A percentile compares a stretch with the other conserved stretches of the same genome.
Evolutionary conservation across 306 rosid genomes (phyloP).

Genomic region (Sophora flavescens): DNA sequence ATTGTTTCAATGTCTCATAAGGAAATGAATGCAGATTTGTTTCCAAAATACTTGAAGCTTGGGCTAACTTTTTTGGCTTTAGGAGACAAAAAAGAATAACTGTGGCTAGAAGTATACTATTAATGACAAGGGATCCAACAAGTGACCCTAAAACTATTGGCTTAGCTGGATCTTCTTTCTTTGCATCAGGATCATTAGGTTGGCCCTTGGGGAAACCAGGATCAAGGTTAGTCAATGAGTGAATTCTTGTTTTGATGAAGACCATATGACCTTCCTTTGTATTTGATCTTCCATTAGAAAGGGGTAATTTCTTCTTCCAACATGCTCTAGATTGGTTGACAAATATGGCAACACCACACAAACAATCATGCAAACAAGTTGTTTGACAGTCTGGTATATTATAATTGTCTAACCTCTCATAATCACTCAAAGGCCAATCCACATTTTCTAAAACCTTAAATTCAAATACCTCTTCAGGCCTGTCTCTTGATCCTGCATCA

Average conservation of each 20-base stretch:
- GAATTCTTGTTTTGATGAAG: slow-evolving; percentile 44
- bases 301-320: slow-evolving; percentile 55
- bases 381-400: slow-evolving; percentile 31
- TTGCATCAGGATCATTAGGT: not conserved
- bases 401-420: slow-evolving; percentile 45
- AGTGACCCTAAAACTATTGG: slow-evolving; percentile 44
- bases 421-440: slow-evolving; percentile 50
- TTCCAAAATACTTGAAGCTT: slow-evolving; percentile 41
- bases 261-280: not conserved
- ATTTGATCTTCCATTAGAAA: slow-evolving; percentile 49
- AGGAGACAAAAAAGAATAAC: slow-evolving; percentile 21
- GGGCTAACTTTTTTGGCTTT: slow-evolving; percentile 36
- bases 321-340: not conserved
- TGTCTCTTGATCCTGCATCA: slow-evolving; percentile 7
- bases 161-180: not conserved
- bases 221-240: not conserved
- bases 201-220: not conserved
- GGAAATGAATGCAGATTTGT: slow-evolving; percentile 49
- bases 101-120: slow-evolving; percentile 28
- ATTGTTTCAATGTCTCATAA: slow-evolving; percentile 47
- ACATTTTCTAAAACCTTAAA: slow-evolving; percentile 23
- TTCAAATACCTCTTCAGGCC: slow-evolving; percentile 37
- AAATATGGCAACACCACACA: slow-evolving; percentile 48
- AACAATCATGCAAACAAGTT: slow-evolving; percentile 54
- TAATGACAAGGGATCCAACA: slow-evolving; percentile 44